Base-by-base conservation (phyloP, 768 basidiomycete genomes). In the Fomitopsis pulvina region DNA sequence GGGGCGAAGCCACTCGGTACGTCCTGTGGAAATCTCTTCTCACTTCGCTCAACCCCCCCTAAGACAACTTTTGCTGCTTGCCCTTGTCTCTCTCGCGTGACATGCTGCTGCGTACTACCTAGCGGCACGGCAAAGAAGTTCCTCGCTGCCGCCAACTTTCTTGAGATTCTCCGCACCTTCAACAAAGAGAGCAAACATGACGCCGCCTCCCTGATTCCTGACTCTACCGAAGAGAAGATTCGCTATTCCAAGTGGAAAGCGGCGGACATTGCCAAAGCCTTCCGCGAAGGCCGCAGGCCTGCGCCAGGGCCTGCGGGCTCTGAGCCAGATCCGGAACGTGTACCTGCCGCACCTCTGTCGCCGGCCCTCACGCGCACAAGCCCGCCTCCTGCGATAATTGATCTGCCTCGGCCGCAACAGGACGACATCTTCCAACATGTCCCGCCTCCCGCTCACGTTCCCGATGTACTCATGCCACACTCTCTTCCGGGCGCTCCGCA, bases 191-290 rank as follows among this genome's bases (percentile, higher is more conserved):
- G n/a, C n/a, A 77, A 79, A 55, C 56, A 69, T 44, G 34, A 43
- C 14, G 34, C 27, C 11, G 41, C 47, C 24, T 55, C 39, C 41
- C 34, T 18, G 6, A 47, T 43, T 16, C 56, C 52, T 42, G 58
- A 78, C 29, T 72, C 79, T 5, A 80, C 81, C 54, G 83, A 83
- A 57, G 87, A 87, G 54, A 98, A 96, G 67, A 80, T 95, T 29
- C 83, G 81, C 49, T 99, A 98, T 68, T 80, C 93, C 3, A 92
- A 96, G 65, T 99, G 96, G 94, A 97, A 97, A 65, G 95, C 95
- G 30, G 85, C 87, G 11, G 92, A 96, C 54, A 93, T 98, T 18
- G 82, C 90, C 16, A 97, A 90, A 66, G 93, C 95, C 1, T 79
- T 93, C 62, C 83, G 94, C n/a, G 95, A 97, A 65, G 94, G 96